phyloP scores from a whole-genome alignment of 495 filamentous ascomycete species.

The Aspergillus hancockii region DNA sequence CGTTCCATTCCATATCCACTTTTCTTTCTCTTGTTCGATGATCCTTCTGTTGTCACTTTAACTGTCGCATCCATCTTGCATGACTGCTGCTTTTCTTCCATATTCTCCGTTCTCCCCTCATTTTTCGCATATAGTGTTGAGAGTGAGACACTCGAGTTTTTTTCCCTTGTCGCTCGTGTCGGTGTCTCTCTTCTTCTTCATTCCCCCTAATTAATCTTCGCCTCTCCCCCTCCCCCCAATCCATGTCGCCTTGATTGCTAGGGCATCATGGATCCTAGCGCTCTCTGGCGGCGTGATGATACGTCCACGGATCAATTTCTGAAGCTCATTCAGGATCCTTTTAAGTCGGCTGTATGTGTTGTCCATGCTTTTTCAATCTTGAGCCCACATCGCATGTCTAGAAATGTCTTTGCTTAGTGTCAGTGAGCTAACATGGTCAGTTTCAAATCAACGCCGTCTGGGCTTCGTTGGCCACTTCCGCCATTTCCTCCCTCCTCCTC shows the following conservation, averaged over 20 bases:
- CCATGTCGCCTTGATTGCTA: conserved; percentile 29
- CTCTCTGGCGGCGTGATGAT: conserved; percentile 26
- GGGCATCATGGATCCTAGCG: conserved; percentile 34
- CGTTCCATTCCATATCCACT: conserved; percentile 17
- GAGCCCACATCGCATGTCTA: neutral
- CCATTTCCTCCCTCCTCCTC: conserved; percentile 70
- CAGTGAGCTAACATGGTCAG: conserved; percentile 31
- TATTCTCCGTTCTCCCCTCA: conserved; percentile 15
- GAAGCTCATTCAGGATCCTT: conserved; percentile 50
- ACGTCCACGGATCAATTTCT: conserved; percentile 40
- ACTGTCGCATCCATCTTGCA: conserved; percentile 14
- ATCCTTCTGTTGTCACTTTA: conserved; percentile 17
- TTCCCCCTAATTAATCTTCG: conserved; percentile 6
- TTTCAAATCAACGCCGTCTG: conserved; percentile 67
- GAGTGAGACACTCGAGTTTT: conserved; percentile 9
- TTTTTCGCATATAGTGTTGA: neutral
- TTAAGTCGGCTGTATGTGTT: conserved; percentile 42
- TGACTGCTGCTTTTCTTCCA: conserved; percentile 6
- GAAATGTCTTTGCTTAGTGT: neutral
- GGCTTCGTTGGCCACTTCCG: conserved; percentile 80
- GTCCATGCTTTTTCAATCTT: neutral
- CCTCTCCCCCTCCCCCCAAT: too few relatives aligned
- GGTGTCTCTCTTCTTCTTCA: conserved; percentile 9
- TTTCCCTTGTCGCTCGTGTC: conserved; percentile 11
- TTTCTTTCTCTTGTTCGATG: conserved; percentile 24